Evolutionary conservation across 345 rosid species (phyloP), one percentile per base, ranked within the genome.

Genomic region (Euphorbia tirucalli): DNA sequence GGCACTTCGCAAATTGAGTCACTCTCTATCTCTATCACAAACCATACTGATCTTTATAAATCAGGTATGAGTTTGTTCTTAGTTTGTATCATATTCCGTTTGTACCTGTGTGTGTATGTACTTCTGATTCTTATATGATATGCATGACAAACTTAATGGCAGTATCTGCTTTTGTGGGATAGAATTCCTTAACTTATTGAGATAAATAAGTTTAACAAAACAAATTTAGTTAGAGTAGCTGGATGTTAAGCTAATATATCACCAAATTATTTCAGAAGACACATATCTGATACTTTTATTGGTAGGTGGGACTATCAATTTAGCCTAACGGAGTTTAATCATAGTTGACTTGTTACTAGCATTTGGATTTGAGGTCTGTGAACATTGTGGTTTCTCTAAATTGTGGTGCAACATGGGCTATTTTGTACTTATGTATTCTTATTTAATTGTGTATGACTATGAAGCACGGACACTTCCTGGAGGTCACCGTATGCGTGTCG

Each of bases 1-100:
- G 84, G 98, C 99, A 31, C 94, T 96, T 64, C 96, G 98, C 80
- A 96, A 96, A 77, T 73, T 96, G 76, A 93, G 96, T 75, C 98
- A 93, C 79, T 96, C 98, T 46, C 80, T 96, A 75, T 93, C 98
- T 2, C 68, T 83, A 69, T 93, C 99, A 0, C 95, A 91, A 80
- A 85, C 97, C 11, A 75, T 93, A 65, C 77, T 91, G 74, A 84
- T 93, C 66, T 93, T 93, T 78, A 74, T 91, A 71, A 93, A 93
- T 81, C 97, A 93, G 90, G 97, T 93, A 46, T 37, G 50, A 41
- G 24, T 39, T 75, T 28, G 48, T 2, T 5, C 41, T 24, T 16
- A 21, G 57, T 32, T 65, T 25, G 10, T 16, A n/a, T 54, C 27
- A 52, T 19, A 52, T n/a, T 7, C 22, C 11, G 19, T 21, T 19